phyloP scores from a whole-genome alignment of 768 basidiomycete genomes.

The Lactarius vividus region DNA sequence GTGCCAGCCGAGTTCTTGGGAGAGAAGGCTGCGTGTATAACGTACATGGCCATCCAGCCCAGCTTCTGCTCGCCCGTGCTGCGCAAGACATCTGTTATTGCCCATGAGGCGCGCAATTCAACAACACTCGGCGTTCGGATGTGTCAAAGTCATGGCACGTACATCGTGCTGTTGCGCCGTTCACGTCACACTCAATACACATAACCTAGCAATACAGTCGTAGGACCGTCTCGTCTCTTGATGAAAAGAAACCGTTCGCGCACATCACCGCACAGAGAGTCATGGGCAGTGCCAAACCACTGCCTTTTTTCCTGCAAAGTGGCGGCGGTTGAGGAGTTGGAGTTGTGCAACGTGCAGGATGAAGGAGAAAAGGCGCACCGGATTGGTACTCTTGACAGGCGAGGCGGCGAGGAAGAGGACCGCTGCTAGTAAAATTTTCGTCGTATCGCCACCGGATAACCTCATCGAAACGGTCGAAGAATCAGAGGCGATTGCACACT shows the following conservation, averaged over 20 bases:
- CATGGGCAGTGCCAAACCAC: slow-evolving; percentile 4
- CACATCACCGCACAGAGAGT: slow-evolving; percentile 9
- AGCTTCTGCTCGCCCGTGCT: slow-evolving; percentile 19
- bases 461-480: neutral
- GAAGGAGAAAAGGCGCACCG: neutral
- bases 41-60: slow-evolving; percentile 33
- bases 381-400: neutral
- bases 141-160: neutral
- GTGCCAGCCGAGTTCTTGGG: neutral
- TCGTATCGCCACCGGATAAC: neutral
- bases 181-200: slow-evolving; percentile 20
- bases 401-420: neutral
- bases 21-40: neutral
- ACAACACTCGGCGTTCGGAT: neutral
- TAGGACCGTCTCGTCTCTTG: neutral
- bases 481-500: neutral
- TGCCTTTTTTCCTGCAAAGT: neutral
- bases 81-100: slow-evolving; percentile 26
- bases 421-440: neutral
- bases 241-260: neutral
- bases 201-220: slow-evolving; percentile 8
- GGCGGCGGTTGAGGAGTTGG: neutral
- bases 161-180: slow-evolving; percentile 23
- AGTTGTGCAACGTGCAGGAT: neutral
- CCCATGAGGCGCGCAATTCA: neutral